Conservation (phyloP, 768 basidiomycete species). For the Suillus lakei region DNA sequence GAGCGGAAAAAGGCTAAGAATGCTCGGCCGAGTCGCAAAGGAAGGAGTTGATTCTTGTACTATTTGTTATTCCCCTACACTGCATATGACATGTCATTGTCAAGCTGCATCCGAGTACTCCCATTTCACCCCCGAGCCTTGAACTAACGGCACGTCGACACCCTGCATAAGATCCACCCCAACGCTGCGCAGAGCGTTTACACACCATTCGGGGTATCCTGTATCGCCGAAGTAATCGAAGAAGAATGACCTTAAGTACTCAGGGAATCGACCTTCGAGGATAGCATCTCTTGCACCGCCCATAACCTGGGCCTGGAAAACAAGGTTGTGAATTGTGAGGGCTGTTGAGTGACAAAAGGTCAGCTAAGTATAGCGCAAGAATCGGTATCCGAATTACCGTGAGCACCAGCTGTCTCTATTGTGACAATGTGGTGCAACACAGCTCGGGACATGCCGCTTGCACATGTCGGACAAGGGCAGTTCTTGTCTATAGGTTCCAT, state of each 20-base stretch:
- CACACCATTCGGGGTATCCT: conserved; percentile 90
- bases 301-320: conserved; percentile 89
- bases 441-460: conserved; percentile 66
- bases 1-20: conserved; percentile 80
- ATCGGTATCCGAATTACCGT: conserved; percentile 53
- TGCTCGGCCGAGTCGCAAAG: conserved; percentile 63
- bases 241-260: conserved; percentile 80
- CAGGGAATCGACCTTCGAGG: conserved; percentile 74
- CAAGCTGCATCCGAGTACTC: conserved; percentile 62
- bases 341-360: conserved; percentile 46
- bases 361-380: conserved; percentile 13
- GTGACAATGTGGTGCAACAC: conserved; percentile 77
- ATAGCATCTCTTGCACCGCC: conserved; percentile 85
- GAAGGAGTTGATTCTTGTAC: conserved; percentile 26
- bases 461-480: conserved; percentile 90
- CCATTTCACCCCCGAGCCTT: conserved; percentile 78
- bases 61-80: conserved; percentile 12
- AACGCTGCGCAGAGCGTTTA: conserved; percentile 81
- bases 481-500: conserved; percentile 71
- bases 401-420: conserved; percentile 85
- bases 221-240: conserved; percentile 71
- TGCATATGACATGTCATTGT: conserved; percentile 4
- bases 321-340: conserved; percentile 81
- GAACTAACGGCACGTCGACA: conserved; percentile 50
- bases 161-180: conserved; percentile 81